Evolutionary conservation across 2,329 filamentous ascomycete genomes (phyloP).

Genomic region (Fusarium nisikadoi): DNA sequence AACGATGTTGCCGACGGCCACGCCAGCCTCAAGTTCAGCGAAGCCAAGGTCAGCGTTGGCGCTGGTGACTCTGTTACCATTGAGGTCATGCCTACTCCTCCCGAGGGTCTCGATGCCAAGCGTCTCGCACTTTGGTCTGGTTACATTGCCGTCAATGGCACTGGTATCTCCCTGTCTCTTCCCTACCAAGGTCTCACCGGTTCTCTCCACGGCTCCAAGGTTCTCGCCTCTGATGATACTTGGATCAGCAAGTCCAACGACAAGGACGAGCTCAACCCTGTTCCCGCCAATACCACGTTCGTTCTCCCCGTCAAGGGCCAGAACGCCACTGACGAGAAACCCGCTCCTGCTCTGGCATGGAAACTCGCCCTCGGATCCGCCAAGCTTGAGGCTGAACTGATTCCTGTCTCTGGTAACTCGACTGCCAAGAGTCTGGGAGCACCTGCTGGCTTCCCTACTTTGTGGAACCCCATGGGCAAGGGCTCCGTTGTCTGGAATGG

Average conservation of each 20-base stretch:
- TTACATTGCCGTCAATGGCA: slow-evolving; percentile 54
- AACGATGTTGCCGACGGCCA: slow-evolving; percentile 51
- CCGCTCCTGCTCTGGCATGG: slow-evolving; percentile 54
- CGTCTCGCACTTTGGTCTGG: slow-evolving; percentile 56
- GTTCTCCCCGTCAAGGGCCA: slow-evolving; percentile 53
- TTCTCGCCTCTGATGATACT: slow-evolving; percentile 37
- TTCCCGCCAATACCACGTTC: slow-evolving; percentile 53
- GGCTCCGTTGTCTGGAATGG: slow-evolving; percentile 56
- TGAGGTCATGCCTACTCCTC: slow-evolving; percentile 56
- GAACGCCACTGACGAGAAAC: slow-evolving; percentile 35
- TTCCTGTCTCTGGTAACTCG: slow-evolving; percentile 47
- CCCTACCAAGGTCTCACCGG: slow-evolving; percentile 55
- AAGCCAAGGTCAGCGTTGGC: slow-evolving; percentile 56
- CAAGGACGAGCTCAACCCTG: slow-evolving; percentile 29
- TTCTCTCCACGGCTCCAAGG: slow-evolving; percentile 46
- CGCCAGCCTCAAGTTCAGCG: slow-evolving; percentile 56
- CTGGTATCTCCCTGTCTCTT: slow-evolving; percentile 49
- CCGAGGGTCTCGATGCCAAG: slow-evolving; percentile 47
- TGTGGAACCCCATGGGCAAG: slow-evolving; percentile 44
- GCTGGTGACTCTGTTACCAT: slow-evolving; percentile 57
- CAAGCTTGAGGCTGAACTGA: slow-evolving; percentile 56
- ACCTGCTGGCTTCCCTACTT: slow-evolving; percentile 50
- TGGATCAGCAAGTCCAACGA: slow-evolving; percentile 51
- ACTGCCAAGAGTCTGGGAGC: slow-evolving; percentile 18
- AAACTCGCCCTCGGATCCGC: slow-evolving; percentile 58